Evolutionary conservation across 805 yeast species (phyloP), one percentile per base, ranked within the genome.

Genomic region (Cyberlindnera amylophila): DNA sequence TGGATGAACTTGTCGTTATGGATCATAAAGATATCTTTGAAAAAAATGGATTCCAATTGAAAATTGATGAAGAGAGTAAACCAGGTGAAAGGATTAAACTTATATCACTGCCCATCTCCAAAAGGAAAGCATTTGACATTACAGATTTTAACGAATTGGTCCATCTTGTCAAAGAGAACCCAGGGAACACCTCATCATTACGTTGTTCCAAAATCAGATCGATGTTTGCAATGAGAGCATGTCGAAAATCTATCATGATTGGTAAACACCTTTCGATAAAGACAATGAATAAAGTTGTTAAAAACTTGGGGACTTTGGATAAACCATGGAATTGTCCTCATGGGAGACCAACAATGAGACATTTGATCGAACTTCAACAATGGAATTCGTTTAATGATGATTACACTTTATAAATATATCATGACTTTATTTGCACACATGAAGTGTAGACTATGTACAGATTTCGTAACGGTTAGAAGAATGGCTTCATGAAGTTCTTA

Each of bases 291-390:
- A 66, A 57, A 30, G 79, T 93, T 2, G 90, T 93, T 6, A 59
- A 66, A 24, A 74, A 88, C 55, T 66, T 93, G 39, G 77, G 91
- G 11, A 66, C 61, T 0, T 68, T 93, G 30, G 90, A 88, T 47
- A 86, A 87, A 58, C 99, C 99, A 0, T 93, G 99, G 99, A 74
- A 74, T 42, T 75, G 81, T 52, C 99, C 99, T 0, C 99, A 93
- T 64, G 99, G 99, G 0, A 69, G 99, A 49, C 99, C 99, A 0
- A 93, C 99, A 1, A 80, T 93, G 84, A 73, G 99, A 42, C 97
- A 91, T 62, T 68, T 91, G 45, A 77, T 82, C 46, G 88, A 86
- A 42, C 56, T 82, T 30, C 61, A 67, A 32, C 62, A 66, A 35
- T 71, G 79, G 74, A 52, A 57, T 16, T 51, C 71, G 0, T 77